Base-by-base conservation (phyloP, 805 yeast genomes). In the Yamadazyma tumulicola region DNA sequence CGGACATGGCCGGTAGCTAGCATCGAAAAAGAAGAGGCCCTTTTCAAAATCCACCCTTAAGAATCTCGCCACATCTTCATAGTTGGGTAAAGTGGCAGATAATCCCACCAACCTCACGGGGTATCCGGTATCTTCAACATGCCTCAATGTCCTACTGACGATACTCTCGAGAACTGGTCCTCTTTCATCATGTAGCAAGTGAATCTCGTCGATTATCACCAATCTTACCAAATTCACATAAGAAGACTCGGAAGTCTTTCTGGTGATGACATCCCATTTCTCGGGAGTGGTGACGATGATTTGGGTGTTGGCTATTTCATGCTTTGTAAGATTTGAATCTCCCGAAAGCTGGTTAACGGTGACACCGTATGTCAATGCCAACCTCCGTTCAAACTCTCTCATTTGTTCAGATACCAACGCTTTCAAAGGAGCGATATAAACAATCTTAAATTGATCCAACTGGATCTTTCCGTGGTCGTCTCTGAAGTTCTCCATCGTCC, bases 341-440 rank as follows among this genome's bases (percentile, higher is more conserved):
- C 97, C 98, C 2, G 97, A 87, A 37, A 91, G 67, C 57, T 91
- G 97, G 31, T 78, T 80, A 2, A 89, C 97, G 5, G 60, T 72
- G 4, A 87, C 64, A 1, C 88, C 93, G 41, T 73, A 77, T 6
- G 72, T 73, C 2, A 60, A 47, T 1, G 68, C 55, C 16, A 91
- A 63, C 43, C 95, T 67, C 51, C 88, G 72, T 38, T 77, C 75
- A 45, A 91, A 85, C 52, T 88, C 95, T 31, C 94, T 65, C 33
- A 85, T 95, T 53, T 89, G 97, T 54, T 91, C 97, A 52, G 89
- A 96, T 0, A 89, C 97, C 52, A 91, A 72, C 0, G 98, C 98
- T 49, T 89, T 91, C 40, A 91, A 64, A 0, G 97, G 97, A 0
- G 97, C 95, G 42, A 89, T 80, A 51, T 87, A 91, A 0, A 89